Conservation (phyloP, 2,329 filamentous ascomycete species). For the Trichoderma guizhouense region DNA sequence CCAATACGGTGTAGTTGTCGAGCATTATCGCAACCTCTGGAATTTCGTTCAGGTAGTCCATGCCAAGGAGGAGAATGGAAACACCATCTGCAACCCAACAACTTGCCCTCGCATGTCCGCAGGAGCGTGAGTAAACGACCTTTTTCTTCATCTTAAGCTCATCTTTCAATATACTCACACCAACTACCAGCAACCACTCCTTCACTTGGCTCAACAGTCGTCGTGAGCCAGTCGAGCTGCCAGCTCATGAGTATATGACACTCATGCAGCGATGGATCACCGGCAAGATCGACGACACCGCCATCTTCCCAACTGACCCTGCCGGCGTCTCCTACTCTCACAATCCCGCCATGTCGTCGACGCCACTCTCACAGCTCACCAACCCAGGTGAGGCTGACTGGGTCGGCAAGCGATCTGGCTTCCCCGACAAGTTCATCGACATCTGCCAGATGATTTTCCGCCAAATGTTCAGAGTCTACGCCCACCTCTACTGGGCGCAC, state of each 20-base stretch:
- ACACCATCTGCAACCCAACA: slow-evolving; percentile 76
- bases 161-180: not conserved
- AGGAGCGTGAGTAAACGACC: slow-evolving; percentile 68
- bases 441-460: slow-evolving; percentile 94
- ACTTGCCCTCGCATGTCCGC: slow-evolving; percentile 92
- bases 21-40: slow-evolving; percentile 85
- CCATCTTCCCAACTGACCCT: slow-evolving; percentile 86
- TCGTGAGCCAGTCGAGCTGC: slow-evolving; percentile 84
- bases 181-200: slow-evolving; percentile 66
- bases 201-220: slow-evolving; percentile 95
- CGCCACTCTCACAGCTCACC: slow-evolving; percentile 60
- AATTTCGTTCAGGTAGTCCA: slow-evolving; percentile 87
- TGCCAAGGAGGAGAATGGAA: slow-evolving; percentile 75
- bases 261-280: slow-evolving; percentile 97
- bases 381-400: slow-evolving; percentile 65
- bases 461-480: slow-evolving; percentile 98
- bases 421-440: slow-evolving; percentile 82
- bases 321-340: slow-evolving; percentile 64
- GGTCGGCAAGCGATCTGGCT: slow-evolving; percentile 89
- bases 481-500: slow-evolving; percentile 96
- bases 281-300: slow-evolving; percentile 86
- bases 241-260: slow-evolving; percentile 89
- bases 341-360: slow-evolving; percentile 56
- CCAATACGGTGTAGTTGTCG: slow-evolving; percentile 64
- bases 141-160: not conserved